These are phyloP conservation scores for Candolleomyces eurysporus DNA, from an alignment of 768 basidiomycete species.

Conservation along the genomic window DNA sequence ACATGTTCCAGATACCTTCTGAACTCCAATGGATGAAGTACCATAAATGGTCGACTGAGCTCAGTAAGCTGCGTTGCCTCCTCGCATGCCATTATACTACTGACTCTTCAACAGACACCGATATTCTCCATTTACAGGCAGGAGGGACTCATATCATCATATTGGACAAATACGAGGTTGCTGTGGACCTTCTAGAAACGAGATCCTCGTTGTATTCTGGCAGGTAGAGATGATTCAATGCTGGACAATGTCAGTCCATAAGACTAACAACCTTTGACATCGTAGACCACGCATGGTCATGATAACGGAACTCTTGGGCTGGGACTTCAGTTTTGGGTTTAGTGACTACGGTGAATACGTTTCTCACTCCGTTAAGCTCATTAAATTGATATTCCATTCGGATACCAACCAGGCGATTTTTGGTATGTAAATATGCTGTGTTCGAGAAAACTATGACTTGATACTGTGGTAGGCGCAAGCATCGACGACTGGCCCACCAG, in stretches of 20 bases:
- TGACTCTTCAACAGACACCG: slow-evolving; percentile 17
- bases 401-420: slow-evolving; percentile 11
- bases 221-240: not conserved
- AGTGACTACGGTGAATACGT: slow-evolving; percentile 26
- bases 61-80: slow-evolving; percentile 22
- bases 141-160: slow-evolving; percentile 21
- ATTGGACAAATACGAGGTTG: slow-evolving; percentile 31
- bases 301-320: slow-evolving; percentile 22
- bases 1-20: slow-evolving; percentile 37
- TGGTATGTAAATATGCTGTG: slow-evolving; percentile 11
- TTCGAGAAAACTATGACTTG: too few species aligned
- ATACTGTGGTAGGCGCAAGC: slow-evolving; percentile 25
- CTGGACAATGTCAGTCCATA: too few species aligned
- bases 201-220: slow-evolving; percentile 37
- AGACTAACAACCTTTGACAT: not conserved
- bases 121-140: slow-evolving; percentile 23
- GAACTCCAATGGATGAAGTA: slow-evolving; percentile 35
- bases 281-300: slow-evolving; percentile 17
- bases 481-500: slow-evolving; percentile 29
- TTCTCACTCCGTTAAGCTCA: not conserved
- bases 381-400: not conserved
- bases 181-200: slow-evolving; percentile 38
- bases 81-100: not conserved
- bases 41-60: slow-evolving; percentile 36
- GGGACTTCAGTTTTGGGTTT: slow-evolving; percentile 26